phyloP scores from a whole-genome alignment of 2,329 filamentous ascomycete genomes.

The Diaporthe capsici region DNA sequence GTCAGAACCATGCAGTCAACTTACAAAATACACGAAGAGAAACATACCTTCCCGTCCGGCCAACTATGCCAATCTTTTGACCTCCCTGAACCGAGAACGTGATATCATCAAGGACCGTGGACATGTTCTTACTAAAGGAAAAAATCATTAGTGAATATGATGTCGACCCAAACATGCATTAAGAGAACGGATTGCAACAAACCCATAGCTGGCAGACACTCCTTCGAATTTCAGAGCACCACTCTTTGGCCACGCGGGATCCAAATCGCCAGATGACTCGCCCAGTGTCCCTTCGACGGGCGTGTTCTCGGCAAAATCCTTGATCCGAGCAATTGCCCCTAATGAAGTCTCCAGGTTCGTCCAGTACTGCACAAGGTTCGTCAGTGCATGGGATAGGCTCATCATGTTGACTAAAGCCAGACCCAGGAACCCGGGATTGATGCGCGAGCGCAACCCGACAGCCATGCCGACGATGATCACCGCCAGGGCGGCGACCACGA shows the following conservation, averaged over 20 bases:
- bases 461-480: conserved; percentile 60
- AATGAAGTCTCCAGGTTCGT: conserved; percentile 71
- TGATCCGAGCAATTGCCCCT: conserved; percentile 68
- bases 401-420: conserved; percentile 29
- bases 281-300: conserved; percentile 53
- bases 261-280: not conserved
- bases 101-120: conserved; percentile 13
- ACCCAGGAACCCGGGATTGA: conserved; percentile 32
- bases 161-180: fast-evolving
- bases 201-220: conserved; percentile 33
- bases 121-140: not conserved
- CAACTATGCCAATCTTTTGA: conserved; percentile 44
- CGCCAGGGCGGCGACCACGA: conserved; percentile 60
- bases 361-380: conserved; percentile 64
- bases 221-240: conserved; percentile 34
- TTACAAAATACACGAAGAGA: not conserved
- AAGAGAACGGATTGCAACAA: not conserved
- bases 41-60: conserved; percentile 44
- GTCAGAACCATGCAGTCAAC: not conserved
- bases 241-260: conserved; percentile 28
- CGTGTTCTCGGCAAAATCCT: conserved; percentile 63
- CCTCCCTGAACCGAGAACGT: conserved; percentile 22
- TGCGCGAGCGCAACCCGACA: conserved; percentile 44
- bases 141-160: not conserved
- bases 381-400: conserved; percentile 50